Percentiles rank a stretch among this genome's conserved stretches.
Conservation (phyloP, 305 asterid genomes). For the Plantago lanceolata region DNA sequence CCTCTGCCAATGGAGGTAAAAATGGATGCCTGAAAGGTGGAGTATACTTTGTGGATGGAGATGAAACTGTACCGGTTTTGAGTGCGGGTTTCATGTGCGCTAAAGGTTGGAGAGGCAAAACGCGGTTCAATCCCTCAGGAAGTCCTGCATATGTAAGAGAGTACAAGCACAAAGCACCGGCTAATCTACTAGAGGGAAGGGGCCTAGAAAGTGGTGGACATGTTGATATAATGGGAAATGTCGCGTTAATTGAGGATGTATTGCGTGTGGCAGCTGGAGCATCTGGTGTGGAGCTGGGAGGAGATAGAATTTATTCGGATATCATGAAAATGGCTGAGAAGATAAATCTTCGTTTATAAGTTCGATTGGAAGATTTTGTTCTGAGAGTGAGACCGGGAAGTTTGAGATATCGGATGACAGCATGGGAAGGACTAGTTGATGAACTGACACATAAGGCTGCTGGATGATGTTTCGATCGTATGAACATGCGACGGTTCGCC, state of each 20-base stretch:
- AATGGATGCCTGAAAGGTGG: slow-evolving; percentile 73
- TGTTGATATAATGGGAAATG: slow-evolving; percentile 88
- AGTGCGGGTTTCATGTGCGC: slow-evolving; percentile 94
- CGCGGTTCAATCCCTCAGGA: slow-evolving; percentile 86
- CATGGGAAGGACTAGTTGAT: slow-evolving; percentile 2
- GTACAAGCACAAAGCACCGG: slow-evolving; percentile 70
- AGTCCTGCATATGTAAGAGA: slow-evolving; percentile 55
- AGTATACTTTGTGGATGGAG: slow-evolving; percentile 72
- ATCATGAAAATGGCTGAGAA: slow-evolving; percentile 63
- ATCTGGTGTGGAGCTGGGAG: slow-evolving; percentile 56
- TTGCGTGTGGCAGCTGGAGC: slow-evolving; percentile 72
- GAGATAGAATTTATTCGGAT: slow-evolving; percentile 62
- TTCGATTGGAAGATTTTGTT: slow-evolving; percentile 15
- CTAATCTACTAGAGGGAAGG: slow-evolving; percentile 68
- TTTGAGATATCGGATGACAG: neutral
- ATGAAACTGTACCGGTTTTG: slow-evolving; percentile 59
- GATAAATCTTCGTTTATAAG: slow-evolving; percentile 46
- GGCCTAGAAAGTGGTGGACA: slow-evolving; percentile 77
- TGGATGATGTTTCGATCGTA: neutral
- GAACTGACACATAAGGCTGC: slow-evolving; percentile 11
- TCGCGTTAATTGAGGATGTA: slow-evolving; percentile 74
- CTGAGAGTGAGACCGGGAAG: slow-evolving; percentile 1
- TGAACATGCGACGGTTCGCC: slow-evolving; percentile 1
- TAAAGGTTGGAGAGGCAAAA: slow-evolving; percentile 76
- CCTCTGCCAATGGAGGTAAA: slow-evolving; percentile 54